Evolutionary conservation across 83 land plant genomes (phyloP).

Genomic region (Diphasiastrum complanatum): DNA sequence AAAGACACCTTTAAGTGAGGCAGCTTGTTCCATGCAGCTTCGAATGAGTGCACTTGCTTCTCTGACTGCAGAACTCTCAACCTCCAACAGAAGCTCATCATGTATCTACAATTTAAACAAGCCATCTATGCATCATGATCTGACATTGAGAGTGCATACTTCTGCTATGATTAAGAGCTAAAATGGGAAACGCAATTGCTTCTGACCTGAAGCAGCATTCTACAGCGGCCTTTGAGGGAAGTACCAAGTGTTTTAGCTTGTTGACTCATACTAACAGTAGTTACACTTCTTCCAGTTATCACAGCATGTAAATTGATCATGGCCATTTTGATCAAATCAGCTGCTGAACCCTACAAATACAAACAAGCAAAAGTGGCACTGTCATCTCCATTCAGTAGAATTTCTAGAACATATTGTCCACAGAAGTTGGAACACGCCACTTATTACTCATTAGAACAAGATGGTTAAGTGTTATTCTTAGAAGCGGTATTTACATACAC

Average conservation of each 20-base stretch:
- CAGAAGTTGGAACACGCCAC: not conserved
- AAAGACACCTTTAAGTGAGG: constrained; percentile 52
- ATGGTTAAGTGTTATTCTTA: not conserved
- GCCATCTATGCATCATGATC: not conserved
- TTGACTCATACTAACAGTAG: constrained; percentile 7
- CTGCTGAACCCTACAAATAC: constrained; percentile 81
- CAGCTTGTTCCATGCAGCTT: constrained; percentile 79
- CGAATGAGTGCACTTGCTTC: constrained; percentile 60
- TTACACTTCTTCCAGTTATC: constrained; percentile 9
- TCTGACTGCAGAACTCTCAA: constrained; percentile 45
- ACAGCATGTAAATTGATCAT: constrained; percentile 60
- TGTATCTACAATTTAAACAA: constrained; percentile 49
- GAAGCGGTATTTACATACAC: not conserved
- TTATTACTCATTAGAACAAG: too few relatives aligned
- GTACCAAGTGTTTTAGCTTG: constrained; percentile 14
- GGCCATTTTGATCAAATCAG: constrained; percentile 89
- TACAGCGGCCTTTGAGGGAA: constrained; percentile 51
- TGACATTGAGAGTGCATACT: not conserved
- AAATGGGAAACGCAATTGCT: not conserved
- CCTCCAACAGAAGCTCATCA: constrained; percentile 89
- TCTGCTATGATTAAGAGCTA: constrained; percentile 4
- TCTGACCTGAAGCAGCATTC: constrained; percentile 72
- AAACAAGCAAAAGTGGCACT: too few relatives aligned
- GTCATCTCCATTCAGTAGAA: not conserved
- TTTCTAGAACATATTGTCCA: not conserved